These are phyloP conservation scores for Myochromella boudieri DNA, from an alignment of 768 basidiomycete species.

Conservation along the genomic window DNA sequence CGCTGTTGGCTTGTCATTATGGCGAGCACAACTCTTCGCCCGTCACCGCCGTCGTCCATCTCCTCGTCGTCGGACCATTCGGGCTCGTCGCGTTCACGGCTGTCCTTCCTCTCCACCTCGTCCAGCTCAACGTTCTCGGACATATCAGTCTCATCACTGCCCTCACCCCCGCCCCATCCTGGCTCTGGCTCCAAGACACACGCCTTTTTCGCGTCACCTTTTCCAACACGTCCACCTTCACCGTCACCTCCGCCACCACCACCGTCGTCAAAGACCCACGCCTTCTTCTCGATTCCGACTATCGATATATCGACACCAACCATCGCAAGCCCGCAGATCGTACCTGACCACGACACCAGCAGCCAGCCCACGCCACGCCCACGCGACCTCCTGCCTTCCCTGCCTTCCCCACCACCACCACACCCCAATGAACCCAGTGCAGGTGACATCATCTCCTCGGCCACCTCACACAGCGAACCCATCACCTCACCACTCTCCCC, in stretches of 20 bases:
- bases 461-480: constrained; percentile 3
- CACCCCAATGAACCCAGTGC: constrained; percentile 3
- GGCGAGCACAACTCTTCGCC: constrained; percentile 1
- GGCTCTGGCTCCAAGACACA: constrained; percentile 41
- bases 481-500: constrained; percentile 6
- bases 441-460: constrained; percentile 4
- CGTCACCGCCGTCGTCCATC: constrained; percentile 22
- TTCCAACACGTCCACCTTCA: constrained; percentile 38
- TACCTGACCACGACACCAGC: background rate
- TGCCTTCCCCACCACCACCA: background rate
- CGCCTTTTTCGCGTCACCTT: constrained; percentile 47
- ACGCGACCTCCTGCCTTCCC: constrained; percentile 10
- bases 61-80: constrained; percentile 19
- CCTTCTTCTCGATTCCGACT: constrained; percentile 7
- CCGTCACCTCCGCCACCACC: constrained; percentile 23
- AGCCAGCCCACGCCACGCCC: constrained; percentile 20
- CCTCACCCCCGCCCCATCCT: constrained; percentile 25
- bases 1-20: background rate
- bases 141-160: constrained; percentile 23
- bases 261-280: constrained; percentile 15
- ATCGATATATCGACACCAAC: constrained; percentile 18
- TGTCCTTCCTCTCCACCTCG: constrained; percentile 26
- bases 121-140: constrained; percentile 42
- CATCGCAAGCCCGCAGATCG: constrained; percentile 10
- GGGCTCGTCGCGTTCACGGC: constrained; percentile 29